A percentile compares a stretch with the other conserved stretches of the same genome.
Conservation (phyloP, 345 rosid genomes). For the Eucalyptus marginata region DNA sequence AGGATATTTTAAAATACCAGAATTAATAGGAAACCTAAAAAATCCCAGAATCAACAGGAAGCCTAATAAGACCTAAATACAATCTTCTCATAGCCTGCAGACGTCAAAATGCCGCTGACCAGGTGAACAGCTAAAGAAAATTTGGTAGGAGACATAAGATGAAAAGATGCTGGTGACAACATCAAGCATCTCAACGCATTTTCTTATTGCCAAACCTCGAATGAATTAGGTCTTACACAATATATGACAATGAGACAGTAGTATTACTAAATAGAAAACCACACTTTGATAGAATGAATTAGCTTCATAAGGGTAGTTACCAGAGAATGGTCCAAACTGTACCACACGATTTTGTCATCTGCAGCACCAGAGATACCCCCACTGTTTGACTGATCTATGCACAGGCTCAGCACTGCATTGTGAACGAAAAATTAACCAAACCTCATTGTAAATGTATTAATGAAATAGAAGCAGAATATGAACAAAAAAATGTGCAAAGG, state of each 20-base stretch:
- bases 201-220: background rate
- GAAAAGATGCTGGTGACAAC: background rate
- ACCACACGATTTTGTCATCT: conserved; percentile 59
- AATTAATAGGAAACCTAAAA: background rate
- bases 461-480: background rate
- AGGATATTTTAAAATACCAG: background rate
- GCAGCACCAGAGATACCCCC: conserved; percentile 95
- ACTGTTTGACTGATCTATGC: conserved; percentile 45
- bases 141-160: background rate
- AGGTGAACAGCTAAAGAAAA: background rate
- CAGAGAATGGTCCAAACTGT: conserved; percentile 48
- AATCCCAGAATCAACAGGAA: background rate
- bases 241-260: background rate
- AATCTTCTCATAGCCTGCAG: background rate
- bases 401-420: conserved; percentile 55
- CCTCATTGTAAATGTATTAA: background rate
- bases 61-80: background rate
- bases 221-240: background rate
- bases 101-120: background rate
- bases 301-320: conserved; percentile 15
- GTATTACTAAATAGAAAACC: background rate
- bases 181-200: background rate
- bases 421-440: background rate
- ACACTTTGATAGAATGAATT: background rate
- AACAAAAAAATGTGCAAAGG: background rate